Percentiles rank a stretch among this genome's conserved stretches.
Evolutionary conservation across 306 rosid species (phyloP).

Genomic region (Begonia peltatifolia): DNA sequence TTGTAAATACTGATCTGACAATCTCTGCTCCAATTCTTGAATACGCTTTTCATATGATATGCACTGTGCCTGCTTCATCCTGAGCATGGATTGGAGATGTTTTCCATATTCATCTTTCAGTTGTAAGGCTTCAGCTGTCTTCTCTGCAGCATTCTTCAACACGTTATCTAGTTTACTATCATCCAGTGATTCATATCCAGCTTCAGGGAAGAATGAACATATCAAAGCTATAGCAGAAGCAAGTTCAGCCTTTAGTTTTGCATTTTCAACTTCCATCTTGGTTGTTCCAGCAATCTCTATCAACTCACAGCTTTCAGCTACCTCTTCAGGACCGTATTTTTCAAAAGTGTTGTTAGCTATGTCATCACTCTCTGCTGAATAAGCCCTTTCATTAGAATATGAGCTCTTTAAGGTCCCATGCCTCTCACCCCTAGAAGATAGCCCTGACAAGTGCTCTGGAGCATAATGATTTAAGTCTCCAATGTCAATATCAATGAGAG

Average conservation of each 20-base stretch:
- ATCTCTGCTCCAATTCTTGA: slow-evolving; percentile 82
- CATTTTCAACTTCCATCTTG: slow-evolving; percentile 95
- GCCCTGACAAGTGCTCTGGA: slow-evolving; percentile 60
- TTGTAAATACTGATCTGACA: slow-evolving; percentile 59
- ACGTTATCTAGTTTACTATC: slow-evolving; percentile 49
- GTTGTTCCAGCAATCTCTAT: slow-evolving; percentile 91
- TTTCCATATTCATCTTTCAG: slow-evolving; percentile 76
- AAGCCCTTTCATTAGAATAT: slow-evolving; percentile 34
- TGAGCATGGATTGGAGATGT: slow-evolving; percentile 69
- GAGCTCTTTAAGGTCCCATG: slow-evolving; percentile 45
- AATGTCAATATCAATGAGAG: slow-evolving; percentile 79
- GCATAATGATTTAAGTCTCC: slow-evolving; percentile 74
- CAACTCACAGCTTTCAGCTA: slow-evolving; percentile 60
- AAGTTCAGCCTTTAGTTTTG: slow-evolving; percentile 95
- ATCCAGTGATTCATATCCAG: slow-evolving; percentile 50
- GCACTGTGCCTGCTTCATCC: slow-evolving; percentile 68
- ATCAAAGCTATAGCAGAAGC: slow-evolving; percentile 71
- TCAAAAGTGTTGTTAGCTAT: slow-evolving; percentile 30
- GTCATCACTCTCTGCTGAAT: slow-evolving; percentile 43
- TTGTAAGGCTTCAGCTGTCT: slow-evolving; percentile 85
- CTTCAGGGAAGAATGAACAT: slow-evolving; percentile 57
- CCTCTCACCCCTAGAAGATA: slow-evolving; percentile 51
- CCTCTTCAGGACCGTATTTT: slow-evolving; percentile 42
- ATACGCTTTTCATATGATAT: slow-evolving; percentile 80
- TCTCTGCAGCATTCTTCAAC: slow-evolving; percentile 59